phyloP scores from a whole-genome alignment of 2,329 filamentous ascomycete species.

The Nemania abortiva region DNA sequence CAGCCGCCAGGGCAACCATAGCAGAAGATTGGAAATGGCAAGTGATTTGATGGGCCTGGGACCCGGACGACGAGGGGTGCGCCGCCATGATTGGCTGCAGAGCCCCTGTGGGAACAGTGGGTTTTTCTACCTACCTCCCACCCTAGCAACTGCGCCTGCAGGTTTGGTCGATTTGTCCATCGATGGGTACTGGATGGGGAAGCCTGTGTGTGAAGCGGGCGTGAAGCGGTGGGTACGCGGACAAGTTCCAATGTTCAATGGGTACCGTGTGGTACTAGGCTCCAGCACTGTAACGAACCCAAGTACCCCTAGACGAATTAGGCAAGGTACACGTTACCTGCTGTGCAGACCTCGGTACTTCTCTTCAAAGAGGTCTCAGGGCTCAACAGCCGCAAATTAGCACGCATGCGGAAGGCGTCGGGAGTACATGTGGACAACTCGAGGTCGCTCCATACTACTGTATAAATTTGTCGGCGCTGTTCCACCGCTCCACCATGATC shows the following conservation, averaged over 20 bases:
- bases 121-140: not conserved
- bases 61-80: not conserved
- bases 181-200: too few species aligned
- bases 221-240: conserved; percentile 5
- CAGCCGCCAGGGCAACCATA: conserved; percentile 8
- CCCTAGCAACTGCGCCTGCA: not conserved
- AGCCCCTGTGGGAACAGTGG: conserved; percentile 9
- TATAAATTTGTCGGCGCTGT: not conserved
- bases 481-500: not conserved
- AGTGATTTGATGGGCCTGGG: conserved; percentile 41
- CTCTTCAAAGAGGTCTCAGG: conserved; percentile 8
- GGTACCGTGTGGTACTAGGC: not conserved
- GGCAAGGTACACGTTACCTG: not conserved
- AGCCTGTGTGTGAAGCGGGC: not conserved
- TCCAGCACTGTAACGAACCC: not conserved
- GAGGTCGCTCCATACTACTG: conserved; percentile 1
- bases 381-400: not conserved
- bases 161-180: not conserved
- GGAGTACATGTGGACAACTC: not conserved
- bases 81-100: conserved; percentile 16
- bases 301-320: not conserved
- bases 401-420: conserved; percentile 15
- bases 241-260: conserved; percentile 11
- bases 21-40: conserved; percentile 39
- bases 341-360: conserved; percentile 5